phyloP scores from a whole-genome alignment of 257 asterid species.

The Osmanthus fragrans region DNA sequence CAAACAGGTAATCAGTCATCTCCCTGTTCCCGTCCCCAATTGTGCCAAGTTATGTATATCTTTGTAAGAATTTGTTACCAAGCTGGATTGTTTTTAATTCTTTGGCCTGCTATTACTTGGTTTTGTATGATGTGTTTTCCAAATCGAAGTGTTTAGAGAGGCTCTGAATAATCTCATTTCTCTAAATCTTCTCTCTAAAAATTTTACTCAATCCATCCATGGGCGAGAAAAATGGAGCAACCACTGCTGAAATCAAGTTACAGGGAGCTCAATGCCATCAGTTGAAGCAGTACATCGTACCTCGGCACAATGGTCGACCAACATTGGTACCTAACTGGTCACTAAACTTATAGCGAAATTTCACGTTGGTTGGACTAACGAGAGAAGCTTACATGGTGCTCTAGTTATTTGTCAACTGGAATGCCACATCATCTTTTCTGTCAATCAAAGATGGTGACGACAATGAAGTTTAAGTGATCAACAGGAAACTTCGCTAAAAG shows the following conservation, averaged over 20 bases:
- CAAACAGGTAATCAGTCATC: conserved; percentile 44
- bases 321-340: conserved; percentile 45
- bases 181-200: conserved; percentile 76
- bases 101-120: not conserved
- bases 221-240: conserved; percentile 92
- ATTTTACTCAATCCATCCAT: conserved; percentile 94
- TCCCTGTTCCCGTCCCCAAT: not conserved
- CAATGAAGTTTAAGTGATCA: not conserved
- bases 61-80: no score
- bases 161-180: conserved; percentile 86
- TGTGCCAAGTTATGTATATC: no score
- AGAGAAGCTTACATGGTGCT: not conserved
- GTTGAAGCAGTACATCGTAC: conserved; percentile 97
- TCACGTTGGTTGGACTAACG: not conserved
- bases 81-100: no score
- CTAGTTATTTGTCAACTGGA: not conserved
- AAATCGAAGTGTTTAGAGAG: conserved; percentile 91
- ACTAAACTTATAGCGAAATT: not conserved
- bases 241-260: conserved; percentile 79
- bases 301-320: conserved; percentile 95
- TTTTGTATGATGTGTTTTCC: conserved; percentile 61
- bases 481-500: not conserved
- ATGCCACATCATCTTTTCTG: not conserved
- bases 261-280: conserved; percentile 91
- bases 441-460: not conserved